Evolutionary conservation across 2,329 filamentous ascomycete genomes (phyloP), one percentile per base, ranked within the genome.

Genomic region (Nothophoma quercina): DNA sequence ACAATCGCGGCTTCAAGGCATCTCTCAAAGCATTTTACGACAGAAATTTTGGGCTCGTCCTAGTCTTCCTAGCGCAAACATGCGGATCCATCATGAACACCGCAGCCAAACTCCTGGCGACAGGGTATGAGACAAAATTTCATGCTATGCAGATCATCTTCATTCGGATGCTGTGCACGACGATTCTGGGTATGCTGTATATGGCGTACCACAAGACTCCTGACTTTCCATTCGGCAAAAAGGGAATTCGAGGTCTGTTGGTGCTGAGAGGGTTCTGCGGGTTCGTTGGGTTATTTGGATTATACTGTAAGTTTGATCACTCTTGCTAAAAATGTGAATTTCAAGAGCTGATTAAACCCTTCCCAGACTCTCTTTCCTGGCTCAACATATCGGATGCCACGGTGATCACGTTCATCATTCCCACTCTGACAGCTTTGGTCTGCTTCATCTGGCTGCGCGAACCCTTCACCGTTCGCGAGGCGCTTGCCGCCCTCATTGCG

Each of bases 331-430:
- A 4, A 10, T 7, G 13, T 4, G 3, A 7, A 23, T 7, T 48
- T 13, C 7, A 26, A 16, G 10, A 34, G 40, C 49, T 59, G 28
- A 59, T 16, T 9, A 10, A 2, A 12, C 7, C 0, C n/a, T n/a
- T n/a, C n/a, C 8, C 46, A 80, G 78, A 85, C 64, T 86, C 84
- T 5, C 75, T 89, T 45, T 84, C 89, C 66, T 95, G 93, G 67
- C 82, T 96, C 3, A 88, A 90, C 0, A 81, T 96, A 2, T 88
- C 90, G 10, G 91, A 96, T 68, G 90, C 91, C 1, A 93, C 90
- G 0, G 91, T 96, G 23, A 87, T 96, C 40, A 93, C 90, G 7
- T 96, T 96, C 69, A 80, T 96, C 6, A 84, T 88, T 0, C 92
- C 91, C 0, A 88, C 88, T 7, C 80, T 95, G 13, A 85, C 89